phyloP scores from a whole-genome alignment of 805 yeast species.

The Candida wancherniae region DNA sequence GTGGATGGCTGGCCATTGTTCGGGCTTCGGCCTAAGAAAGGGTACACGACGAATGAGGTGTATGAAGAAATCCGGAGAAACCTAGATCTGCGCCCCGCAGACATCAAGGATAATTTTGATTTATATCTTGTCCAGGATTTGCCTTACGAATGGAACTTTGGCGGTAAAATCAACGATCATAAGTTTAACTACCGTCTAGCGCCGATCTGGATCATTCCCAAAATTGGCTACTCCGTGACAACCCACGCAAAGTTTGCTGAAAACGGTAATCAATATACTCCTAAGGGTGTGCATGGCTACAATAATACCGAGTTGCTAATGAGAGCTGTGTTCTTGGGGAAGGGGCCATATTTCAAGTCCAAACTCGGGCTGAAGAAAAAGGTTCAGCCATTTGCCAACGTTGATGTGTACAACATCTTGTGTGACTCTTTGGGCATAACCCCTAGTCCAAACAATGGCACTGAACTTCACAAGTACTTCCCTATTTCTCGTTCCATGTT shows the following conservation, averaged over 20 bases:
- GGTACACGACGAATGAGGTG: conserved; percentile 40
- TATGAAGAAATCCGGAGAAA: conserved; percentile 37
- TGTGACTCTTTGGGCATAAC: conserved; percentile 54
- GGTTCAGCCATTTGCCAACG: conserved; percentile 63
- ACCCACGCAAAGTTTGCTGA: conserved; percentile 54
- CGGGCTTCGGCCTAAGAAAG: conserved; percentile 59
- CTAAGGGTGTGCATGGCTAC: conserved; percentile 83
- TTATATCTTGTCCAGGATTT: conserved; percentile 55
- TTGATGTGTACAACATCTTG: conserved; percentile 67
- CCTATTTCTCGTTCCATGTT: conserved; percentile 22
- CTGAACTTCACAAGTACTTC: conserved; percentile 15
- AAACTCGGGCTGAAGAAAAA: conserved; percentile 24
- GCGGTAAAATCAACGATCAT: conserved; percentile 30
- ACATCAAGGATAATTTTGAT: conserved; percentile 32
- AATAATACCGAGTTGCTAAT: conserved; percentile 70
- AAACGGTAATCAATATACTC: conserved; percentile 46
- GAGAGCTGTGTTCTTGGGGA: conserved; percentile 76
- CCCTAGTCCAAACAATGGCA: conserved; percentile 62
- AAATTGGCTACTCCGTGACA: conserved; percentile 72
- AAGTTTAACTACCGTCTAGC: conserved; percentile 62
- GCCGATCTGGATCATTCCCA: conserved; percentile 81
- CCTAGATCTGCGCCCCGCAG: conserved; percentile 19
- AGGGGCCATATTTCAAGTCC: conserved; percentile 69
- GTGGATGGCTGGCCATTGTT: conserved; percentile 83
- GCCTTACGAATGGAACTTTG: conserved; percentile 52